A percentile compares a stretch with the other conserved stretches of the same genome.
These are phyloP conservation scores for Pseudogymnoascus sp. DNA, from an alignment of 2,329 filamentous ascomycete species.

Conservation along the genomic window DNA sequence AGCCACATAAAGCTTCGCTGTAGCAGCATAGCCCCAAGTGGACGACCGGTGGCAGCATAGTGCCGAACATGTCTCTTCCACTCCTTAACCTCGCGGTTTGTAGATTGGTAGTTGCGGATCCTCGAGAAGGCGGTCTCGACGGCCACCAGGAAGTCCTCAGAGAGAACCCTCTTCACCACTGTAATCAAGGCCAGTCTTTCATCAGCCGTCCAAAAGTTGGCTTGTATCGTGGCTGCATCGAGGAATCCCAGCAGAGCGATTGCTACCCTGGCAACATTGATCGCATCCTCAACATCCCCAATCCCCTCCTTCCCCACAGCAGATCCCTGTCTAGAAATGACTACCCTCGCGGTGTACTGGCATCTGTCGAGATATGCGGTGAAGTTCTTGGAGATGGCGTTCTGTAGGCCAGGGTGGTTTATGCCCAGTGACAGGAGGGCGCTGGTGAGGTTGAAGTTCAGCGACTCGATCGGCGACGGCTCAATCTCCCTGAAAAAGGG, in stretches of 20 bases:
- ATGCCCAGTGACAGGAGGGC: conserved; percentile 75
- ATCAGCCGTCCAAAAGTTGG: conserved; percentile 69
- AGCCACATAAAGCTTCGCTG: conserved; percentile 84
- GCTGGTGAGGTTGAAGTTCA: conserved; percentile 69
- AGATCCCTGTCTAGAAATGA: conserved; percentile 44
- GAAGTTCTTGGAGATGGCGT: conserved; percentile 56
- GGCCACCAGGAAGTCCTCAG: conserved; percentile 74
- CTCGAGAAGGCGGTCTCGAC: conserved; percentile 87
- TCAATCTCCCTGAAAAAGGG: conserved; percentile 76
- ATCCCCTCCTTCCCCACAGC: conserved; percentile 44
- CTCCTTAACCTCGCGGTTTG: conserved; percentile 60
- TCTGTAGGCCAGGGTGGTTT: conserved; percentile 60
- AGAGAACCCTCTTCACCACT: conserved; percentile 63
- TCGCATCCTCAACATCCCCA: conserved; percentile 50
- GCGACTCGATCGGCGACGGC: conserved; percentile 78
- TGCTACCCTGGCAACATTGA: conserved; percentile 64
- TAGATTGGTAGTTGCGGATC: conserved; percentile 67
- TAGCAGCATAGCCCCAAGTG: conserved; percentile 82
- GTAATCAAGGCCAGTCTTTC: conserved; percentile 68
- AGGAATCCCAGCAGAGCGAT: conserved; percentile 87
- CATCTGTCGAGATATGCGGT: conserved; percentile 67
- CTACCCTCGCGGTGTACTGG: conserved; percentile 47
- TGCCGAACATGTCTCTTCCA: conserved; percentile 83
- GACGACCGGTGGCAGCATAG: conserved; percentile 70
- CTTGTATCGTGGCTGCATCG: conserved; percentile 67